Percentiles rank a stretch among this genome's conserved stretches.
Evolutionary conservation across 2,329 filamentous ascomycete genomes (phyloP).

Genomic region (Penicillium frequentans): DNA sequence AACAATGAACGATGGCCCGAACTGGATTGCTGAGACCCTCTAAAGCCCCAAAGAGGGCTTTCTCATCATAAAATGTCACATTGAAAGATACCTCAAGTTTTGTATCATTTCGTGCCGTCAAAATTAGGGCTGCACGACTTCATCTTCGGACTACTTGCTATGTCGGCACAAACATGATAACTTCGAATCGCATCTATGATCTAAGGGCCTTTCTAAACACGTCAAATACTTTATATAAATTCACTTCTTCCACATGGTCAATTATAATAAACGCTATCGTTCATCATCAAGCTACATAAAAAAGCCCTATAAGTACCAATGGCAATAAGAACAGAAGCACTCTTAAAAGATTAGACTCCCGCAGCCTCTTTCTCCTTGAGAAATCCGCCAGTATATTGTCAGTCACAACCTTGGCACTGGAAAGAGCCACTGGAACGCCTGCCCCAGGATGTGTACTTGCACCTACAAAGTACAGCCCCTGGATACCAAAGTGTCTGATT

Average conservation of each 20-base stretch:
- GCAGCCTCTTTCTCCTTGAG: background rate
- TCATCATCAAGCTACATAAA: background rate
- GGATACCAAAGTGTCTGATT: slow-evolving; percentile 25
- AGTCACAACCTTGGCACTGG: slow-evolving; percentile 15
- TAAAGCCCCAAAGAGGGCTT: too few relatives aligned
- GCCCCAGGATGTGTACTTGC: slow-evolving; percentile 75
- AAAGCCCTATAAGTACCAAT: background rate
- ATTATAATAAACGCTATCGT: background rate
- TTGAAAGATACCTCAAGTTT: background rate
- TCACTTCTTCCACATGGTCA: background rate
- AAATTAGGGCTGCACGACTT: background rate
- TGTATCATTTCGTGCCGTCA: too few relatives aligned
- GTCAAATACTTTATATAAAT: background rate
- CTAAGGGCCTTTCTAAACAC: background rate
- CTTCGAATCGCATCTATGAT: background rate
- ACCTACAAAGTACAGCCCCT: slow-evolving; percentile 66
- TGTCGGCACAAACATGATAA: background rate
- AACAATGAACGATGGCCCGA: background rate
- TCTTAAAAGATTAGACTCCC: background rate
- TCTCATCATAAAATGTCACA: too few relatives aligned
- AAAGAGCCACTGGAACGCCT: slow-evolving; percentile 63
- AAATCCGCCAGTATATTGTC: background rate
- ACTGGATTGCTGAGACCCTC: too few relatives aligned
- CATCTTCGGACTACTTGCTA: background rate
- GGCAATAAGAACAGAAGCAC: background rate